Evolutionary conservation across 805 yeast species (phyloP).

Genomic region (Kluyveromyces dobzhanskii): DNA sequence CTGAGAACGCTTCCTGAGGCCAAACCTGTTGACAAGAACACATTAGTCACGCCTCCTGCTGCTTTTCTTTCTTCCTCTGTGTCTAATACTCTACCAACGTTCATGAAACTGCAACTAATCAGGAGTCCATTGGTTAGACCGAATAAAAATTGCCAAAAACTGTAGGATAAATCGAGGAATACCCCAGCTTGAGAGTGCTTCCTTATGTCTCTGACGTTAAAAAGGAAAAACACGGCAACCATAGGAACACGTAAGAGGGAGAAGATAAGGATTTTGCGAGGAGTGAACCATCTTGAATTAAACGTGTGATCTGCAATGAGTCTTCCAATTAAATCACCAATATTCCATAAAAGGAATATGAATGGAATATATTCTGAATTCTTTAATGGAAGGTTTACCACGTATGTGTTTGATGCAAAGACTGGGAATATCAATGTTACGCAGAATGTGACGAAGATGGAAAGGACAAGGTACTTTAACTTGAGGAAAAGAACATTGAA

Average conservation of each 20-base stretch:
- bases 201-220: conserved; percentile 45
- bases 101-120: conserved; percentile 72
- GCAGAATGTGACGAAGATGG: conserved; percentile 68
- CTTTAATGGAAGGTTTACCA: conserved; percentile 26
- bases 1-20: conserved; percentile 73
- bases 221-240: conserved; percentile 64
- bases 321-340: conserved; percentile 81
- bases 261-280: conserved; percentile 39
- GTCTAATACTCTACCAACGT: conserved; percentile 51
- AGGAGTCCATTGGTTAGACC: conserved; percentile 88
- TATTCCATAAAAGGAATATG: conserved; percentile 77
- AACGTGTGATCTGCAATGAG: conserved; percentile 44
- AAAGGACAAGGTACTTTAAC: conserved; percentile 51
- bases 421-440: conserved; percentile 78
- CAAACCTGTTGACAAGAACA: conserved; percentile 70
- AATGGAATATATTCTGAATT: conserved; percentile 56
- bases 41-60: conserved; percentile 88
- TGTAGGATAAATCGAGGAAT: conserved; percentile 58
- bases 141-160: conserved; percentile 62
- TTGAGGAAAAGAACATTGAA: conserved; percentile 53
- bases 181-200: conserved; percentile 24
- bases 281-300: conserved; percentile 14
- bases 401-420: conserved; percentile 68
- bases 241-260: conserved; percentile 48
- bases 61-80: conserved; percentile 71